Evolutionary conservation across 371 early-diverging fungal species (phyloP).

Genomic region (Haplosporangium sp.): DNA sequence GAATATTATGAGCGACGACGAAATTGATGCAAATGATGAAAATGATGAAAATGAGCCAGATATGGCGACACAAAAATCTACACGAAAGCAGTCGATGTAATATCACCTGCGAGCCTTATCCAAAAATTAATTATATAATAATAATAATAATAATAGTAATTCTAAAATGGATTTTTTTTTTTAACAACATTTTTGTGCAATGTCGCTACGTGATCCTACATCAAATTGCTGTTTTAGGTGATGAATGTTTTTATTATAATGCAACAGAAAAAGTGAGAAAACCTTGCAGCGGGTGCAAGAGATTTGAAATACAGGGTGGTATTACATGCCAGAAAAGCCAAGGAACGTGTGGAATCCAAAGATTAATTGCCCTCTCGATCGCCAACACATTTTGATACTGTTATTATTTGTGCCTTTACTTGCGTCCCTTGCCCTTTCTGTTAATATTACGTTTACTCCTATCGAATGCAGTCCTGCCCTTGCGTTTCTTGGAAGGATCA

Average conservation of each 20-base stretch:
- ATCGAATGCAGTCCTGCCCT: conserved; percentile 47
- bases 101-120: not conserved
- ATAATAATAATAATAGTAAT: not conserved
- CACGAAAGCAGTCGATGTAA: conserved; percentile 13
- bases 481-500: conserved; percentile 40
- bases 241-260: not conserved
- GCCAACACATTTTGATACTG: not conserved
- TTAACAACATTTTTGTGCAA: not conserved
- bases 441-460: conserved; percentile 47
- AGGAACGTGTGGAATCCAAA: not conserved
- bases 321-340: not conserved
- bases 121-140: not conserved
- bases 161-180: not conserved
- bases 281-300: not conserved
- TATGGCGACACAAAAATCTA: not conserved
- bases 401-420: conserved; percentile 2
- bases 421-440: conserved; percentile 33
- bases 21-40: not conserved
- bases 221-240: not conserved
- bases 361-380: not conserved
- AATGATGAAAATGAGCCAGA: not conserved
- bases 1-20: not conserved
- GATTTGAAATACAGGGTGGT: not conserved
- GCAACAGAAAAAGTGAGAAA: not conserved
- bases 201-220: not conserved